Evolutionary conservation across 1,139 yeast genomes (phyloP).

Genomic region (Nadsonia commutata): DNA sequence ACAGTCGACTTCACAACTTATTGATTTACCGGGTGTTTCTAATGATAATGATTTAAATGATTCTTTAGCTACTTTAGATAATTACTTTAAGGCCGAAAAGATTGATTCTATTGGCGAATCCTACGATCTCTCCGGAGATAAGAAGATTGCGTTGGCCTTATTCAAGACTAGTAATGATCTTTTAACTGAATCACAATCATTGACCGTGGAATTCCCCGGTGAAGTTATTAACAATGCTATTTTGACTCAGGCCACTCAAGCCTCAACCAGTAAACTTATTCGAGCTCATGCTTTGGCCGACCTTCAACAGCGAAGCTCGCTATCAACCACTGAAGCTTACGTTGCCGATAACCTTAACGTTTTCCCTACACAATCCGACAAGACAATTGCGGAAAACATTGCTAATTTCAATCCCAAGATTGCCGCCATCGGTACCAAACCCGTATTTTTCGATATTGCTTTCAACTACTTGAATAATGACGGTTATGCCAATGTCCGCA

Average conservation of each 20-base stretch:
- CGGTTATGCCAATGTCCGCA: too few relatives aligned
- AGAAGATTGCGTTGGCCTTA: conserved; percentile 42
- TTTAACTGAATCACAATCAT: conserved; percentile 9
- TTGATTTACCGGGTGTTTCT: conserved; percentile 82
- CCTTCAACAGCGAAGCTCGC: conserved; percentile 20
- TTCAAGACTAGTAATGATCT: conserved; percentile 25
- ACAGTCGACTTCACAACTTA: conserved; percentile 38
- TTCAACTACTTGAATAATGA: conserved; percentile 58
- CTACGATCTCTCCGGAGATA: conserved; percentile 32
- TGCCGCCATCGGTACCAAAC: conserved; percentile 58
- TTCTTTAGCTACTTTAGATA: conserved; percentile 36
- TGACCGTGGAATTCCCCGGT: conserved; percentile 17
- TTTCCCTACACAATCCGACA: conserved; percentile 25
- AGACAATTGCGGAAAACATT: conserved; percentile 28
- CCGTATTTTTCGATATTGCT: conserved; percentile 82
- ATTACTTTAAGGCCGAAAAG: conserved; percentile 34
- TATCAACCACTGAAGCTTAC: conserved; percentile 10
- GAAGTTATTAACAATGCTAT: conserved; percentile 26
- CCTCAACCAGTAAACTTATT: conserved; percentile 16
- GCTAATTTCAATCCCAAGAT: conserved; percentile 34
- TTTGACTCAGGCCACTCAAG: conserved; percentile 20
- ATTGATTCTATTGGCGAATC: conserved; percentile 34
- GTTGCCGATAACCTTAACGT: conserved; percentile 38
- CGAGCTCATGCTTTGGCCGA: conserved; percentile 40
- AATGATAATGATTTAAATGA: conserved; percentile 57